Conservation (phyloP, 2,329 filamentous ascomycete species). For the Volutella citrinella region DNA sequence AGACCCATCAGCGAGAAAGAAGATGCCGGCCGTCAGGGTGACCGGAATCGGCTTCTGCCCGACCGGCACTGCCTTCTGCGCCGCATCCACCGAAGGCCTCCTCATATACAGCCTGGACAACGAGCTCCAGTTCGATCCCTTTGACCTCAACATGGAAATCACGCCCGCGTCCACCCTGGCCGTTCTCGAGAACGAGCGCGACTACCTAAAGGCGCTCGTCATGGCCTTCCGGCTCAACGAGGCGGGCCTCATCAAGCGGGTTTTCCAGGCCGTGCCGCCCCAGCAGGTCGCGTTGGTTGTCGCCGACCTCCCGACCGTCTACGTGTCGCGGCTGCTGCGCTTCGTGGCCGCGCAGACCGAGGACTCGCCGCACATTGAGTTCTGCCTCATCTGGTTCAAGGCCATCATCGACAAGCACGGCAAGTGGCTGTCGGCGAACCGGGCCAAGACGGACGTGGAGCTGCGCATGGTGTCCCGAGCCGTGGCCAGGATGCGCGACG, state of each 20-base stretch:
- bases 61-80: slow-evolving; percentile 86
- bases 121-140: slow-evolving; percentile 84
- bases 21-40: slow-evolving; percentile 79
- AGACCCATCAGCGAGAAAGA: slow-evolving; percentile 76
- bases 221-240: slow-evolving; percentile 98
- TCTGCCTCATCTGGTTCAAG: slow-evolving; percentile 91
- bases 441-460: slow-evolving; percentile 78
- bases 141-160: slow-evolving; percentile 91
- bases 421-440: slow-evolving; percentile 76
- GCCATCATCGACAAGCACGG: slow-evolving; percentile 79
- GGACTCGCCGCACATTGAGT: slow-evolving; percentile 88
- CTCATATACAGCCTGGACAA: slow-evolving; percentile 91
- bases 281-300: slow-evolving; percentile 75
- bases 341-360: slow-evolving; percentile 88
- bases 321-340: slow-evolving; percentile 78
- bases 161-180: slow-evolving; percentile 81
- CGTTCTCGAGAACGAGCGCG: slow-evolving; percentile 63
- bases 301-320: slow-evolving; percentile 75
- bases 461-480: slow-evolving; percentile 79
- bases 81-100: slow-evolving; percentile 89
- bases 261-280: slow-evolving; percentile 81
- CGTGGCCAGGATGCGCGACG: slow-evolving; percentile 74
- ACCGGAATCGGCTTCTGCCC: slow-evolving; percentile 84
- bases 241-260: slow-evolving; percentile 72
- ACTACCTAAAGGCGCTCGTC: slow-evolving; percentile 87